Base-by-base conservation (phyloP, 2,329 filamentous ascomycete species). In the Epichloe baconii region DNA sequence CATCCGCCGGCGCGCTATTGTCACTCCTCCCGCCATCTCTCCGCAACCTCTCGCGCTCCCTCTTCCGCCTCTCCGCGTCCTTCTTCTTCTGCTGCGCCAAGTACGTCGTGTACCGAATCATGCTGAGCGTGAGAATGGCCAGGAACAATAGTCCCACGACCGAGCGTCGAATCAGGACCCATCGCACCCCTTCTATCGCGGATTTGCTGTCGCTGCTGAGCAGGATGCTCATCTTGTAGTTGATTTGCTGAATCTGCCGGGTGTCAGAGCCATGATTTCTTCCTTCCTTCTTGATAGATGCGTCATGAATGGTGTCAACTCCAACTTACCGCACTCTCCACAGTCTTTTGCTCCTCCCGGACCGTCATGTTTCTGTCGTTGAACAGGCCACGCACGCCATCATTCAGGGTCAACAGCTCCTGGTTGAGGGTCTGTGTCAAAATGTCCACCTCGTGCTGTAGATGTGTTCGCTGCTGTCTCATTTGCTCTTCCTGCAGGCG, bases 371-470 rank as follows among this genome's bases (percentile, higher is more conserved):
- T 93, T 43, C 94, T 81, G 64, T 98, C 91, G 62, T 97, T 91
- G 65, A 97, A 96, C 77, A 96, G 85, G 52, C 88, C 91, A 64
- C 90, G 88, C n/a, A 97, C 77, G 51, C 90, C 88, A 63, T 98
- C 91, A 60, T 88, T 93, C 53, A 97, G 72, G 36, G 79, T 85
- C 51, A 82, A 70, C 26, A 90, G 75, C 64, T 97, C 90, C 67
- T 96, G 90, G 36, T 82, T 86, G 53, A 96, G 73, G 46, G 83
- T 79, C 71, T 97, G 93, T 51, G 80, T 83, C 50, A 96, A 66
- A 17, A 95, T 95, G 65, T 98, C 93, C n/a, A 90, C 83, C 66
- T 97, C 93, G 65, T 96, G 90, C 70, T 96, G 89, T 57, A 98
- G 68, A 47, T 90, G 82, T 4, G 85, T 88, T 41, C 93, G 77